Base-by-base conservation (phyloP, 2,329 filamentous ascomycete species). In the Tetracladium maxilliforme region DNA sequence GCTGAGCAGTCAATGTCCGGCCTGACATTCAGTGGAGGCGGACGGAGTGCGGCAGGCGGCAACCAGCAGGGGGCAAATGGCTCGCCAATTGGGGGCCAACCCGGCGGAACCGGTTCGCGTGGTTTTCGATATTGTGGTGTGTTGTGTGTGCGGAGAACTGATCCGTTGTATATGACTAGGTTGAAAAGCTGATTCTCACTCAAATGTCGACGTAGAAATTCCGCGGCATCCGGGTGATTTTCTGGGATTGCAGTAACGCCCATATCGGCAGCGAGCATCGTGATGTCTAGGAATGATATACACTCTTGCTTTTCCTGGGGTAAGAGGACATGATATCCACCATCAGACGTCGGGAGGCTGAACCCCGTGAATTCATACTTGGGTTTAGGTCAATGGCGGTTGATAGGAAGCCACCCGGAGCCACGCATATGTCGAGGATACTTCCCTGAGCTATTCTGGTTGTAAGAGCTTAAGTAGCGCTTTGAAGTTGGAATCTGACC, bases 391-490 rank as follows among this genome's bases (percentile, higher is more conserved):
- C 18, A 14, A 65, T 32, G 0, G 50, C 50, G 7, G 40, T 43
- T 0, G 35, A 31, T 4, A 59, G 40, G 33, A 65, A 71, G 2
- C 58, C 65, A 5, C 64, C 65, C 0, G 65, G 65, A 0, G 65
- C 65, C 47, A 62, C 57, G 39, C 65, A 67, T 31, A 67, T 48
- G 32, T 71, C 64, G 2, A 72, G 52, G 12, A 70, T 47, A 7
- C 22, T 36, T n/a, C 19, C 19, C 7, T 30, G 7, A 6, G 18
- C 15, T n/a, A 18, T 24, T 7, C 19, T 16, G 4, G 22, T 14
- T 6, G 14, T 29, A 16, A 44, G 30, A 5, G 30, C 33, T 19
- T 31, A 21, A 4, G 32, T 40, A 7, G 16, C 17, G 5, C 16
- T 16, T n/a, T 43, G 23, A n/a, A 45, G 33, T 16, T 44, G 32